These are phyloP conservation scores for Paspalum vaginatum DNA, from an alignment of 176 grass and related monocot species.

Conservation along the genomic window DNA sequence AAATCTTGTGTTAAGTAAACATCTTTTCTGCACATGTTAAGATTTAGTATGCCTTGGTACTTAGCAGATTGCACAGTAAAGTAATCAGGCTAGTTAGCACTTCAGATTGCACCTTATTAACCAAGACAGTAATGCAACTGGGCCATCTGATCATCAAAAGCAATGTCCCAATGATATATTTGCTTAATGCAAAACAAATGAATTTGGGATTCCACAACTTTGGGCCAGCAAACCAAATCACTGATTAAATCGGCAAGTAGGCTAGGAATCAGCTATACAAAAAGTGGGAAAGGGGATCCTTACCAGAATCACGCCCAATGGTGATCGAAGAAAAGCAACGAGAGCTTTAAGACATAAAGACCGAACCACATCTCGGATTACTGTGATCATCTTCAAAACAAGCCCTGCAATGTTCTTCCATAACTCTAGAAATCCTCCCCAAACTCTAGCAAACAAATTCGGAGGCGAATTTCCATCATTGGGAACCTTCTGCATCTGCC, in stretches of 20 bases:
- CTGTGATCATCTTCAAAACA: slow-evolving; percentile 43
- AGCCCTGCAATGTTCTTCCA: slow-evolving; percentile 44
- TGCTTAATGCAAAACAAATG: neutral
- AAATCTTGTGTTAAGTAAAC: neutral
- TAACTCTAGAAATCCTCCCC: slow-evolving; percentile 52
- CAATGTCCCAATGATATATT: neutral
- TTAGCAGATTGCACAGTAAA: neutral
- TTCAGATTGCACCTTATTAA: neutral
- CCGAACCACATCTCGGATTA: slow-evolving; percentile 41
- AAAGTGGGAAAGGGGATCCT: neutral
- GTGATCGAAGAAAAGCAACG: slow-evolving; percentile 62
- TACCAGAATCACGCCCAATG: slow-evolving; percentile 66
- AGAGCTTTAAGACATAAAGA: slow-evolving; percentile 58
- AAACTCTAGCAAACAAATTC: slow-evolving; percentile 58
- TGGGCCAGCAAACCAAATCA: neutral
- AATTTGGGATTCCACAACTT: neutral
- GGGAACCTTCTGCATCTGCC: slow-evolving; percentile 27
- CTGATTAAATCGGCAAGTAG: neutral
- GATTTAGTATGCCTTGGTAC: neutral
- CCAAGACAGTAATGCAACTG: neutral
- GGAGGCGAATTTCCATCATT: neutral
- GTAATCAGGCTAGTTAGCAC: neutral
- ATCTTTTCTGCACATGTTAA: neutral
- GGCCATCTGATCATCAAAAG: neutral
- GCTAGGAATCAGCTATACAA: neutral